Conservation (phyloP, 2,329 filamentous ascomycete species). For the Penicillium sp. region DNA sequence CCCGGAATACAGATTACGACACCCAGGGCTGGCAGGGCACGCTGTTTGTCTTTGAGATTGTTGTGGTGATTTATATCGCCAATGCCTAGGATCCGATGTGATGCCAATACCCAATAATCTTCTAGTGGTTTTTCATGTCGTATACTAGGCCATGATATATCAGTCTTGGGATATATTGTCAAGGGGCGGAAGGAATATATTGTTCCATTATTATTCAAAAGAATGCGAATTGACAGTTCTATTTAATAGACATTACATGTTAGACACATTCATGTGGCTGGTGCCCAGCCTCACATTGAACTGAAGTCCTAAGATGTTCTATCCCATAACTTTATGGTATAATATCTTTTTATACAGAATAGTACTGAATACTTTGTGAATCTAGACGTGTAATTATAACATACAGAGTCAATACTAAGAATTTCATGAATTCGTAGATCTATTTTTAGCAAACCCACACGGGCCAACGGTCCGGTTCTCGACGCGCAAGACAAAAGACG, state of each 20-base stretch:
- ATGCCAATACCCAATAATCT: constrained; percentile 32
- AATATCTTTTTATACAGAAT: not conserved
- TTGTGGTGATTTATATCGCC: constrained; percentile 42
- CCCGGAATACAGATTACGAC: constrained; percentile 22
- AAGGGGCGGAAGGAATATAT: constrained; percentile 19
- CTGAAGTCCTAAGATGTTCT: no score
- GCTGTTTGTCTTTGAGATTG: constrained; percentile 43
- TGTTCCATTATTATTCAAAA: not conserved
- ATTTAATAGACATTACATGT: no score
- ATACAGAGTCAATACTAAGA: no score
- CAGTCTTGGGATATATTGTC: constrained; percentile 29
- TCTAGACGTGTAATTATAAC: not conserved
- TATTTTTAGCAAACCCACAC: no score
- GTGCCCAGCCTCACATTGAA: no score
- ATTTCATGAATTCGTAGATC: no score
- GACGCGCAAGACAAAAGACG: no score
- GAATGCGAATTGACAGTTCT: no score
- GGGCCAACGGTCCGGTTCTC: no score
- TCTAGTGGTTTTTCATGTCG: constrained; percentile 32
- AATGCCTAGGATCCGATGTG: constrained; percentile 36
- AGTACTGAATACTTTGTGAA: no score
- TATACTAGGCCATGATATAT: constrained; percentile 28
- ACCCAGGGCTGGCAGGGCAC: constrained; percentile 34
- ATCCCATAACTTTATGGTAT: no score
- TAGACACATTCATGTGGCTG: no score